Evolutionary conservation across 179 eudicot species (phyloP), one percentile per base, ranked within the genome.

Genomic region (Actinidia arguta): DNA sequence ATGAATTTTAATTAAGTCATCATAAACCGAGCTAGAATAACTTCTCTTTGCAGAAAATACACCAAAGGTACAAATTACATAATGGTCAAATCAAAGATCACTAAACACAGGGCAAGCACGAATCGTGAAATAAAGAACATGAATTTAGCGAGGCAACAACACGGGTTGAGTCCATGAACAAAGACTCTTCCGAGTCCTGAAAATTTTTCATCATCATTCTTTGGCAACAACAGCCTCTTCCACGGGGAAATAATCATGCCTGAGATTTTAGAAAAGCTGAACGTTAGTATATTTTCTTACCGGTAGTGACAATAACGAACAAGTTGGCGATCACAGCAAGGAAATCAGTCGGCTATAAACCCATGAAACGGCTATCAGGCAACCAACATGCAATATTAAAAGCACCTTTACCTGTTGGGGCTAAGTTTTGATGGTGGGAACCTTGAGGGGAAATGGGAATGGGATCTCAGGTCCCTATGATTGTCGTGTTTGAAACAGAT

Each of bases 171-270:
- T 25, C 18, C 17, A 42, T 25, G 16, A 46, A 22, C n/a, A 36
- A 48, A 4, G 2, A 79, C 50, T 4, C 59, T 16, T 24, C n/a
- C 4, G 25, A 48, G n/a, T 50, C 17, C 11, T 61, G 20, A 0
- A 51, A 4, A 16, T 71, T 84, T 84, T 70, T 84, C 87, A 25
- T 79, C 86, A 85, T 90, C 85, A 91, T 93, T 90, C 92, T 68
- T 88, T 80, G 22, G 93, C 90, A 62, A 86, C 88, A 69, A 83
- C 91, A 39, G 88, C 86, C 82, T 93, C 87, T 73, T 61, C 87
- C 78, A 88, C 87, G 9, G 84, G 48, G 72, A 87, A 89, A 81
- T 89, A 92, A 82, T 93, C 96, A 24, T 91, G 88, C 86, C 96
- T 93, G 92, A 27, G 52, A 81, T 63, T 79, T 46, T 62, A 6